Base-by-base conservation (phyloP, 345 rosid species). In the Noccaea bulbosa region DNA sequence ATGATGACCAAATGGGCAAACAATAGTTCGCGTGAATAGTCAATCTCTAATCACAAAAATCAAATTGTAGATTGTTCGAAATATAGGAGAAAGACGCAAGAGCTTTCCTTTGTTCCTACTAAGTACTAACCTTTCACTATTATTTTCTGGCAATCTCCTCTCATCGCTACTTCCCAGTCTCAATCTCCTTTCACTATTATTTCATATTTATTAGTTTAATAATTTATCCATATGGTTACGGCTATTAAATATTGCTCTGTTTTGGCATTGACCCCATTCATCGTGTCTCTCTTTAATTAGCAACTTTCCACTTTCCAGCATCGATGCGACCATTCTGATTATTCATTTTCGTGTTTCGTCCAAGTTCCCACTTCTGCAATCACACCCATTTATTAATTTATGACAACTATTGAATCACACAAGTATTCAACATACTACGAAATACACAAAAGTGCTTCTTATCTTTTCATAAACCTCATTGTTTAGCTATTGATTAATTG, bases 301-400 rank as follows among this genome's bases (percentile, higher is more conserved):
- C 38, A 17, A 47, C 56, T 60, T 70, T 69, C 41, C 62, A 64
- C 71, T 74, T 74, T 74, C 62, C 73, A 60, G 67, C 72, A 17
- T 50, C 55, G 34, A 66, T 66, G 62, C 51, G 72, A 74, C 78
- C 48, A 58, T 5, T 57, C 55, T 41, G 32, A 27, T 7, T 22
- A 39, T 22, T 74, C 60, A 59, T 67, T 59, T 44, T 44, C 41
- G 4, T 55, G 60, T 55, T 56, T 56, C 54, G 37, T 59, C 53
- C 67, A 59, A 66, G 71, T 73, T 55, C 65, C 70, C 70, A 64
- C 76, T 63, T 44, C n/a, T 63, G 70, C 65, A 72, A 57, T 65
- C 77, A 65, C 58, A 64, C 71, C 37, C 15, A 47, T 65, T 65
- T 56, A 16, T 56, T 47, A 38, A 57, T 34, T 65, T 56, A 30